A percentile compares a stretch with the other conserved stretches of the same genome.
Evolutionary conservation across 2,329 filamentous ascomycete species (phyloP).

Genomic region (Ambrosiella xylebori): DNA sequence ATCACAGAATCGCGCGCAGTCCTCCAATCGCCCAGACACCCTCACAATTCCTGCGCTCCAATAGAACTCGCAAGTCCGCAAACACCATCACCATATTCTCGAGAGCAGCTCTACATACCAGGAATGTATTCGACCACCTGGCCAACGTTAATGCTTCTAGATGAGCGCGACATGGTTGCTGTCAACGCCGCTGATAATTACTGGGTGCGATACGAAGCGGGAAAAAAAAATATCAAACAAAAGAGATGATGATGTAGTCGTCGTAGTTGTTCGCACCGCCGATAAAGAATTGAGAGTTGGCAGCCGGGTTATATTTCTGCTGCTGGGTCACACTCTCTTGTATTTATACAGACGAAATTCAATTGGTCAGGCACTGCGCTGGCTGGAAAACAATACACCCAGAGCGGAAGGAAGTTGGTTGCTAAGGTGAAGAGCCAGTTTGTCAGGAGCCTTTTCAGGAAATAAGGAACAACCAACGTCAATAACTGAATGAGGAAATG

Average conservation of each 20-base stretch:
- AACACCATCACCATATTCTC: not conserved
- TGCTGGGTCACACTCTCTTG: not conserved
- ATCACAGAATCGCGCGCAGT: not conserved
- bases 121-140: constrained; percentile 94
- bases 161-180: constrained; percentile 7
- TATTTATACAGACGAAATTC: not conserved
- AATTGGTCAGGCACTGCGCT: not conserved
- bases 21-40: not conserved
- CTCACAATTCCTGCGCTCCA: no score
- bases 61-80: not conserved
- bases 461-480: not conserved
- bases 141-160: constrained; percentile 8
- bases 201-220: not conserved
- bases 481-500: not conserved
- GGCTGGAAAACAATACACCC: constrained; percentile 4
- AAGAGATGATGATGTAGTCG: not conserved
- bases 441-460: not conserved
- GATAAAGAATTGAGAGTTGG: not conserved
- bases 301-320: no score
- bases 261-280: not conserved
- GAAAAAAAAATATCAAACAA: not conserved
- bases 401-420: constrained; percentile 8
- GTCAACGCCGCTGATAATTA: not conserved
- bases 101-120: constrained; percentile 37
- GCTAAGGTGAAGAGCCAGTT: constrained; percentile 12